Evolutionary conservation across 495 filamentous ascomycete genomes (phyloP).

Genomic region (Acidomyces sp.): DNA sequence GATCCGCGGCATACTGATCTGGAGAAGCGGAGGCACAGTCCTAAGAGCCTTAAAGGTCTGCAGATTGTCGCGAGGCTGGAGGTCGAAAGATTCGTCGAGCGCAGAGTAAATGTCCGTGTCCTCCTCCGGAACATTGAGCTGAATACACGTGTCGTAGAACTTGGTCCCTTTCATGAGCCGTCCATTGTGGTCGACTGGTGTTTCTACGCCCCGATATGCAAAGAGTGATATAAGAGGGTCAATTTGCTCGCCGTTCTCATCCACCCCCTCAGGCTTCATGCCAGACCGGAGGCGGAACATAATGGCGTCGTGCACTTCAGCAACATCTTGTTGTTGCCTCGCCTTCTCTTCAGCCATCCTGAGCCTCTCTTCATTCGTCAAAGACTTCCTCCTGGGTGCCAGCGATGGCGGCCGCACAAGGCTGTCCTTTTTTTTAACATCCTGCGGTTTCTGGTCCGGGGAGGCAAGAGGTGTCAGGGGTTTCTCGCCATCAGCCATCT

Average conservation of each 20-base stretch:
- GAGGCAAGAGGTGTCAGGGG: slow-evolving; percentile 9
- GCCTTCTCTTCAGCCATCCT: slow-evolving; percentile 24
- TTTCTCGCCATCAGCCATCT: slow-evolving; percentile 3
- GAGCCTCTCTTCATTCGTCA: slow-evolving; percentile 4
- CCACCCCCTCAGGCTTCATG: slow-evolving; percentile 51
- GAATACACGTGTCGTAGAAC: slow-evolving; percentile 6
- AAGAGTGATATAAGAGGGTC: slow-evolving; percentile 57
- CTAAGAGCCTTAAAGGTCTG: slow-evolving; percentile 66
- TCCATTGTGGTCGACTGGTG: slow-evolving; percentile 7
- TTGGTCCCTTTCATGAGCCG: not conserved
- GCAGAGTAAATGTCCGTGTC: slow-evolving; percentile 58
- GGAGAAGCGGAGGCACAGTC: slow-evolving; percentile 66
- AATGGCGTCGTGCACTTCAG: slow-evolving; percentile 85
- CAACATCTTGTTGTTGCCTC: slow-evolving; percentile 75
- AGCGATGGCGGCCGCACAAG: slow-evolving; percentile 10
- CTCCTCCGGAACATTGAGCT: slow-evolving; percentile 16
- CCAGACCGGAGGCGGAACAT: slow-evolving; percentile 81
- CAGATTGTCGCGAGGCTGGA: slow-evolving; percentile 3
- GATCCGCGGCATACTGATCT: slow-evolving; percentile 75
- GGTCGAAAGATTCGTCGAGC: slow-evolving; percentile 40
- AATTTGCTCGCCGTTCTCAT: slow-evolving; percentile 56
- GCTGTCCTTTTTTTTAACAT: not conserved
- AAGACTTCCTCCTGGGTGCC: slow-evolving; percentile 8
- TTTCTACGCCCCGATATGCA: slow-evolving; percentile 15
- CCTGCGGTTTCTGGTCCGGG: not conserved